Conservation (phyloP, 345 rosid genomes). For the Excoecaria cochinchinensis region DNA sequence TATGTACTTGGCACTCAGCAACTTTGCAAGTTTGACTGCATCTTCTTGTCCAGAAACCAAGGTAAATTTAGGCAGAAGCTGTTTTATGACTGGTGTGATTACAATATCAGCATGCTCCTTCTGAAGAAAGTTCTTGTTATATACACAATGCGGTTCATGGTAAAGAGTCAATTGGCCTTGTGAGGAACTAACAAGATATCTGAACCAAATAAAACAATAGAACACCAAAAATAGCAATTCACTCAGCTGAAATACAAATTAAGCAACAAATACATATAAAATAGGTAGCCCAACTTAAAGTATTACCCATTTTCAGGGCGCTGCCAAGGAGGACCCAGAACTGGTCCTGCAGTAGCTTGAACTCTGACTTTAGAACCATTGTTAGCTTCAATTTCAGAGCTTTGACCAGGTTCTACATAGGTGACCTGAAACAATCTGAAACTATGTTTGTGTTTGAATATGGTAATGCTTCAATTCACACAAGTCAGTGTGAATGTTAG, state of each 20-base stretch:
- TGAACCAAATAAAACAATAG: slow-evolving; percentile 24
- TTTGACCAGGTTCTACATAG: slow-evolving; percentile 76
- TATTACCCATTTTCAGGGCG: slow-evolving; percentile 89
- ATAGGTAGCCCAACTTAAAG: background rate
- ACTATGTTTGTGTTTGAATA: slow-evolving; percentile 27
- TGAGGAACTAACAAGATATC: slow-evolving; percentile 62
- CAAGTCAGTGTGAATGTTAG: background rate
- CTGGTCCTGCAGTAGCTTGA: slow-evolving; percentile 82
- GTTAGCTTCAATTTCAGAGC: slow-evolving; percentile 47
- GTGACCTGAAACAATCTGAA: slow-evolving; percentile 54
- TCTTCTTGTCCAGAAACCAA: slow-evolving; percentile 97
- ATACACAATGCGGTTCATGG: slow-evolving; percentile 89
- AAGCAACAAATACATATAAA: background rate
- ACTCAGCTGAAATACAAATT: background rate
- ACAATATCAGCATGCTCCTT: slow-evolving; percentile 75
- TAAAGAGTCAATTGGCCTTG: slow-evolving; percentile 64
- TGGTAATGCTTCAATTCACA: background rate
- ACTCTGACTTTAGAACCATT: slow-evolving; percentile 55
- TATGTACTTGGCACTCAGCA: slow-evolving; percentile 68
- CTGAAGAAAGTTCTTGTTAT: slow-evolving; percentile 49
- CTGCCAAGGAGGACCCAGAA: slow-evolving; percentile 98
- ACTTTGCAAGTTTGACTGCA: slow-evolving; percentile 78
- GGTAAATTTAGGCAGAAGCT: slow-evolving; percentile 82
- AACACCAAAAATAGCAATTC: background rate
- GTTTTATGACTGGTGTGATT: slow-evolving; percentile 87